phyloP scores from a whole-genome alignment of 805 yeast genomes.

The Suhomyces xylopsoci region DNA sequence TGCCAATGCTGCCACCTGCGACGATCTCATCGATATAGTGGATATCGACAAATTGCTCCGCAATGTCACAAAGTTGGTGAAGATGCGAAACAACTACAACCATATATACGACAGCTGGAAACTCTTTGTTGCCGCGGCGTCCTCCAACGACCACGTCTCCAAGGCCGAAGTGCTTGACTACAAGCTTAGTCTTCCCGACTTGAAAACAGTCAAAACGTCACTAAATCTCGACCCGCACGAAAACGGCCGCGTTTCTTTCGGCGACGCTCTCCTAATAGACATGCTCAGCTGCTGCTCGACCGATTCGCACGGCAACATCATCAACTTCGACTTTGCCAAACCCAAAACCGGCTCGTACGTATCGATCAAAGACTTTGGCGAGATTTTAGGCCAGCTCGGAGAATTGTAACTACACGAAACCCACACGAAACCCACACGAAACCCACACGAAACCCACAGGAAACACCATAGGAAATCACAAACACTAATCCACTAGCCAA shows the following conservation, averaged over 20 bases:
- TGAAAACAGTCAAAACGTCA: constrained; percentile 26
- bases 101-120: constrained; percentile 32
- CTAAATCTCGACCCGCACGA: constrained; percentile 27
- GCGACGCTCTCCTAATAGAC: constrained; percentile 37
- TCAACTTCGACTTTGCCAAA: constrained; percentile 27
- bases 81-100: constrained; percentile 29
- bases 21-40: constrained; percentile 30
- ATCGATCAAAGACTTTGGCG: constrained; percentile 40
- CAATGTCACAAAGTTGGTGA: constrained; percentile 25
- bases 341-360: constrained; percentile 26
- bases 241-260: constrained; percentile 11
- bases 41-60: constrained; percentile 39
- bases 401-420: too few species aligned
- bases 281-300: constrained; percentile 38
- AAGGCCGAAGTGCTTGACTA: constrained; percentile 10
- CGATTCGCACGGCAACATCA: constrained; percentile 24
- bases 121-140: constrained; percentile 27
- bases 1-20: constrained; percentile 6
- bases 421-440: too few species aligned
- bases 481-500: too few species aligned
- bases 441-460: too few species aligned
- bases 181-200: constrained; percentile 26
- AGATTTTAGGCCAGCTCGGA: constrained; percentile 38
- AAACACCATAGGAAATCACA: too few species aligned
- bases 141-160: not conserved